Evolutionary conservation across 805 yeast genomes (phyloP), one percentile per base, ranked within the genome.

Genomic region (Pichia occidentalis): DNA sequence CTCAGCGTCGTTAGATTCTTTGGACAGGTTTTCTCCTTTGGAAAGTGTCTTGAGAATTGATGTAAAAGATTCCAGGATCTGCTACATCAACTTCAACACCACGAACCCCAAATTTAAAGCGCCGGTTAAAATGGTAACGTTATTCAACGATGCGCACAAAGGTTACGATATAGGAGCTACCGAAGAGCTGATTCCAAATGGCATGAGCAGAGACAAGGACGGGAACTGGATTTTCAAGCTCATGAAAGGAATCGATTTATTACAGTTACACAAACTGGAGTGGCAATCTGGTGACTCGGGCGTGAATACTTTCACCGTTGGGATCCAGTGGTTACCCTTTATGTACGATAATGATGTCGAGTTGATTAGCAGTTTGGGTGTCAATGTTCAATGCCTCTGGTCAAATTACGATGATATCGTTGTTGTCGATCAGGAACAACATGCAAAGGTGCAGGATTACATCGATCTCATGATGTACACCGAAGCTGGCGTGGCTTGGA

Each of bases 321-420:
- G 80, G 3, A 48, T 85, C 34, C 83, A 83, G 52, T 85, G 95
- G 95, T 63, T 81, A 24, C 94, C 94, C 4, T 69, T 68, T 37
- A 61, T 71, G 49, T 67, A 67, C 21, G 76, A 67, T 29, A 60
- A 54, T 26, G 63, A 59, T 17, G 57, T 49, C 21, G 59, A 52
- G 12, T 58, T 56, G n/a, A 40, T 36, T 3, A 30, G 34, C 16
- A 19, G 62, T 40, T 57, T 85, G 34, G 80, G 77, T 7, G 68
- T 86, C 1, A 57, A 63, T 7, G 68, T 86, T 7, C 65, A 72
- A 18, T 87, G 96, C 54, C 75, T 64, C 51, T 87, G 90, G 88
- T 83, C 85, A 7, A 94, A 86, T 47, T 74, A 75, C 54, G 77
- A 75, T 24, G 71, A 55, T 34, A 53, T 58, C 18, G 52, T 62